Percentiles rank a stretch among this genome's conserved stretches.
Conservation (phyloP, 2,329 filamentous ascomycete species). For the Apiospora hydei region DNA sequence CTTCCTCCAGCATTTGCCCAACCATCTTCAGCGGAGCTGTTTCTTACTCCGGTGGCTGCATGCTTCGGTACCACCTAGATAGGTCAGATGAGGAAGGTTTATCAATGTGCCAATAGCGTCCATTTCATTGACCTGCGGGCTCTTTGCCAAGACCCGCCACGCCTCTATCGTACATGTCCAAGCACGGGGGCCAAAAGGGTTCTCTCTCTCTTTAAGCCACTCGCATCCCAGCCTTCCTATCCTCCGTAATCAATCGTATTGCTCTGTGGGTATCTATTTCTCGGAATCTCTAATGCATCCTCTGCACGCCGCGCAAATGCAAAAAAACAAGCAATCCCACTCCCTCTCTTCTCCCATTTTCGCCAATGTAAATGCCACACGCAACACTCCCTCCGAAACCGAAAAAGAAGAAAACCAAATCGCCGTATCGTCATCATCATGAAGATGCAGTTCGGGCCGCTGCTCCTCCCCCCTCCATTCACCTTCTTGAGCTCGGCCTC, state of each 20-base stretch:
- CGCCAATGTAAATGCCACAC: constrained; percentile 7
- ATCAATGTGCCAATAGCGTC: background rate
- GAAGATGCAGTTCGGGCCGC: background rate
- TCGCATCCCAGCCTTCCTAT: too few relatives aligned
- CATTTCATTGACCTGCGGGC: background rate
- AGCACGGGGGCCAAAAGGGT: background rate
- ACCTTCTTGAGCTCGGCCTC: constrained; percentile 37
- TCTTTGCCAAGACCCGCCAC: background rate
- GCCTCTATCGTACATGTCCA: constrained; percentile 17
- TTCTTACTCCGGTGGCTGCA: too few relatives aligned
- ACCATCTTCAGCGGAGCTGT: too few relatives aligned
- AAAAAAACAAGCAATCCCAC: background rate
- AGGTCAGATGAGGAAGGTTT: too few relatives aligned
- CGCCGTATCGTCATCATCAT: background rate
- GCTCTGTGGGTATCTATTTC: constrained; percentile 15
- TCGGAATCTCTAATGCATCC: constrained; percentile 15
- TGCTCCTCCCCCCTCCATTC: background rate
- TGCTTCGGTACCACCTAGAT: too few relatives aligned
- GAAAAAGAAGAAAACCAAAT: background rate
- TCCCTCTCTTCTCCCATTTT: background rate
- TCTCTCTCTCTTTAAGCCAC: background rate
- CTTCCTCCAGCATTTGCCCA: too few relatives aligned
- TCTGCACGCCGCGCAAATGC: constrained; percentile 4
- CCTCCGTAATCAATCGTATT: constrained; percentile 13
- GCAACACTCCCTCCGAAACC: background rate